phyloP scores from a whole-genome alignment of 352 stramenopile species.

The Aphanomyces euteiches region DNA sequence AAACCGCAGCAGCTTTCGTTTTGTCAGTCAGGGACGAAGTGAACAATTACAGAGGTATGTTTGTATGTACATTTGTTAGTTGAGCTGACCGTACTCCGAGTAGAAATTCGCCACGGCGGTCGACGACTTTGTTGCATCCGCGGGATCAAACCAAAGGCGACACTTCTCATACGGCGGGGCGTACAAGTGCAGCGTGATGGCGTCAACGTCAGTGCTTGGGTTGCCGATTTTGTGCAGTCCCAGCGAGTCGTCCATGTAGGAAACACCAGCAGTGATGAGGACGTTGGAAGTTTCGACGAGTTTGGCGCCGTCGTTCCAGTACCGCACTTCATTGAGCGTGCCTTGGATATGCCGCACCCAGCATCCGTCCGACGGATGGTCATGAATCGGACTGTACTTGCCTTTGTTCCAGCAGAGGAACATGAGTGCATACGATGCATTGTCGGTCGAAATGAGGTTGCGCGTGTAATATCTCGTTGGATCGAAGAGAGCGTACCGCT shows the following conservation, averaged over 20 bases:
- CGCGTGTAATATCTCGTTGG: conserved; percentile 86
- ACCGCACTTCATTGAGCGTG: conserved; percentile 87
- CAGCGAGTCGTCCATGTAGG: conserved; percentile 89
- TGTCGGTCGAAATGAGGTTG: conserved; percentile 91
- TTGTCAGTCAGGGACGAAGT: no score
- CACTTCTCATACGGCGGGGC: conserved; percentile 89
- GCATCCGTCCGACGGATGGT: conserved; percentile 91
- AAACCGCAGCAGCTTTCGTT: no score
- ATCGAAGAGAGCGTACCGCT: conserved; percentile 82
- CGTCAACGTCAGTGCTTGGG: conserved; percentile 52
- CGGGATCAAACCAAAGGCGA: conserved; percentile 78
- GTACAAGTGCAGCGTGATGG: conserved; percentile 93
- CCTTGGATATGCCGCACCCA: conserved; percentile 88
- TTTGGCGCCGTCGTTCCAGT: conserved; percentile 38
- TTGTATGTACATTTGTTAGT: conserved; percentile 5
- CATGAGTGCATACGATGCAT: conserved; percentile 91
- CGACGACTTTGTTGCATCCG: conserved; percentile 52
- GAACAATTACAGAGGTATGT: conserved; percentile 1
- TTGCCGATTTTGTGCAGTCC: conserved; percentile 92
- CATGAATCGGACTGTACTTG: conserved; percentile 89
- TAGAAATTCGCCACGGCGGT: conserved; percentile 78
- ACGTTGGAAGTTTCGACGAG: conserved; percentile 64
- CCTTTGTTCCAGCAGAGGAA: conserved; percentile 91
- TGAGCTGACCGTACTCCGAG: conserved; percentile 61
- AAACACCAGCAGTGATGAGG: conserved; percentile 61